Base-by-base conservation (phyloP, 2,329 filamentous ascomycete genomes). In the Colletotrichum sp. region DNA sequence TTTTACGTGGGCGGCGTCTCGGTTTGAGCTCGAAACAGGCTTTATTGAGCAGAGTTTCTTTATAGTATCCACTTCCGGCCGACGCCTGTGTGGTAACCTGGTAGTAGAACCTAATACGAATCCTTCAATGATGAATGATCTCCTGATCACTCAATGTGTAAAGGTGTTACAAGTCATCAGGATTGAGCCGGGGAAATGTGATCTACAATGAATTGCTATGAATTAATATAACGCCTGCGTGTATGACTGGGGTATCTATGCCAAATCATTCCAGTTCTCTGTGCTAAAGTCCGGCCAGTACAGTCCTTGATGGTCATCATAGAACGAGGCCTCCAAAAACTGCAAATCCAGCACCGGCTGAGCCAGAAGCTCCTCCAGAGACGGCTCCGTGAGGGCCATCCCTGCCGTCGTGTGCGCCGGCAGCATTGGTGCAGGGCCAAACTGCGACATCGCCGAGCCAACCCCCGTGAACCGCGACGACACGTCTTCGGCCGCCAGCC, bases 321-420 rank as follows among this genome's bases (percentile, higher is more conserved):
- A 78, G 16, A 78, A 73, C 5, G 73, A 77, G 4, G 66, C 73
- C 60, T 84, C 82, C 10, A 84, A 78, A 36, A 84, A 84, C 55
- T 83, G 80, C 32, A 84, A 68, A 55, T 84, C 82, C 12, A 83
- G 43, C 5, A 83, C 80, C 0, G 83, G 81, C 71, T 84, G 83
- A 1, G 81, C 80, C 9, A 84, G 66, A 0, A 84, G 77, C 28
- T 84, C 83, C 38, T 85, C 83, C 62, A 85, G 61, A 7, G 83
- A 84, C 2, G 83, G 83, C 56, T 85, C 83, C 3, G 82, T 80
- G 8, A 84, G 67, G 1, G 82, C 82, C 83, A 84, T 84, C 0
- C 82, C 83, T 0, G 83, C 80, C 12, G 83, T 84, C 6, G 67
- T 74, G 34, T 62, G 66, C 32, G 56, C 55, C 12, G 56, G 67